A percentile compares a stretch with the other conserved stretches of the same genome.
phyloP scores from a whole-genome alignment of 805 yeast genomes.

The Isabelozyma heimii region DNA sequence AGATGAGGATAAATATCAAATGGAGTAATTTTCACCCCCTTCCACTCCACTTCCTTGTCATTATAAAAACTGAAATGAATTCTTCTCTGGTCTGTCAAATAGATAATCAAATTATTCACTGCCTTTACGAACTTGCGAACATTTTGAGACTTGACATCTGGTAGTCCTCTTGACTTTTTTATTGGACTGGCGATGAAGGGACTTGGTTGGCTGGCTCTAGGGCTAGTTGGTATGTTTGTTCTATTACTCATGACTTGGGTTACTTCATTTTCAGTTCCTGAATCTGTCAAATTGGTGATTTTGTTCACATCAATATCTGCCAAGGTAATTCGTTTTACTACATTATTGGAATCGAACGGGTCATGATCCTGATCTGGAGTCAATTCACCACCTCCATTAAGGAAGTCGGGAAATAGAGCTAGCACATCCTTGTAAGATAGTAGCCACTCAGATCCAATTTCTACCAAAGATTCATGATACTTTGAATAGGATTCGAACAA shows the following conservation, averaged over 20 bases:
- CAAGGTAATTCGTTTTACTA: constrained; percentile 16
- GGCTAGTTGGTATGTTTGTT: neutral
- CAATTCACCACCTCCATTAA: constrained; percentile 15
- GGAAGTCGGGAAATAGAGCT: constrained; percentile 36
- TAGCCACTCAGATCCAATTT: constrained; percentile 41
- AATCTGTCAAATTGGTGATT: constrained; percentile 6
- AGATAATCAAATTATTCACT: constrained; percentile 43
- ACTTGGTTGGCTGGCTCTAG: constrained; percentile 2
- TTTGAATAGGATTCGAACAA: constrained; percentile 31
- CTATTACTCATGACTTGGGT: constrained; percentile 1
- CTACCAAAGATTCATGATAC: constrained; percentile 39
- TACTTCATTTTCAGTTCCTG: constrained; percentile 6
- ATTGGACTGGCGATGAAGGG: neutral
- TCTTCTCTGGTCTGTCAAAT: constrained; percentile 52
- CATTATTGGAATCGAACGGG: constrained; percentile 6
- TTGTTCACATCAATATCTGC: constrained; percentile 13
- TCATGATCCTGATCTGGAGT: neutral
- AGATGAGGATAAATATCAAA: constrained; percentile 39
- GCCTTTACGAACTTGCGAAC: constrained; percentile 29
- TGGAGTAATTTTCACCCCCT: constrained; percentile 41
- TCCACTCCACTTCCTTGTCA: constrained; percentile 42
- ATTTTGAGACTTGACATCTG: constrained; percentile 15
- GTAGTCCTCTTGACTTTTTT: constrained; percentile 1
- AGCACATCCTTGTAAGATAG: constrained; percentile 32
- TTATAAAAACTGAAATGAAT: constrained; percentile 40